These are phyloP conservation scores for Eruca vesicaria DNA, from an alignment of 441 rosid species.

Conservation along the genomic window DNA sequence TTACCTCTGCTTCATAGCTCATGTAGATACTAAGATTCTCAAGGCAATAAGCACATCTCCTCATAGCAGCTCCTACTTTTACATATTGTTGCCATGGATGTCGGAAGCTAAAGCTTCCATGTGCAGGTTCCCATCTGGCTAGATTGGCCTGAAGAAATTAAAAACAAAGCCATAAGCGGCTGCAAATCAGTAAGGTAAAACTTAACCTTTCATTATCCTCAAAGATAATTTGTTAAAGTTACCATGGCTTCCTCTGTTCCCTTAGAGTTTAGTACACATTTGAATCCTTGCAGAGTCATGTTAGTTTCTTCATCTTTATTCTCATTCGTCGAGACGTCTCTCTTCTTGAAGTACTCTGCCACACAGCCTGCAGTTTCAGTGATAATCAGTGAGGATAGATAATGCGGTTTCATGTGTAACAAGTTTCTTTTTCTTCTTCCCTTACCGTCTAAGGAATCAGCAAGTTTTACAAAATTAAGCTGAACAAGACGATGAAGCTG, in stretches of 20 bases:
- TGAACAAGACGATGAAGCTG: constrained; percentile 55
- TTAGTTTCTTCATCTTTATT: constrained; percentile 31
- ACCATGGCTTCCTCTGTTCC: constrained; percentile 68
- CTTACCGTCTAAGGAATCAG: constrained; percentile 54
- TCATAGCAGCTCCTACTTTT: constrained; percentile 53
- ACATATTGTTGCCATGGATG: constrained; percentile 75
- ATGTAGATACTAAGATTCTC: constrained; percentile 46
- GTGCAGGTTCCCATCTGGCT: constrained; percentile 73
- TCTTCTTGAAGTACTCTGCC: constrained; percentile 41
- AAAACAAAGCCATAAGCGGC: neutral
- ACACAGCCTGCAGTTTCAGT: constrained; percentile 41
- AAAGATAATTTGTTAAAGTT: neutral
- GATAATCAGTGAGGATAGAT: neutral
- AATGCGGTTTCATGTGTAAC: neutral
- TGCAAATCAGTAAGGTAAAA: neutral
- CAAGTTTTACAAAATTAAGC: constrained; percentile 52
- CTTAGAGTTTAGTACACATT: constrained; percentile 60
- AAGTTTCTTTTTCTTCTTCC: neutral
- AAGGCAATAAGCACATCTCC: constrained; percentile 55
- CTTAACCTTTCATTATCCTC: neutral
- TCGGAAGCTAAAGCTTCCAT: constrained; percentile 54
- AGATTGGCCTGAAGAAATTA: constrained; percentile 43
- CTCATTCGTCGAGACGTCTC: neutral
- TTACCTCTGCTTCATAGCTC: constrained; percentile 49
- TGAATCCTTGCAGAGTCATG: constrained; percentile 40